Base-by-base conservation (phyloP, 441 rosid genomes). In the Rhodomyrtus psidioides region DNA sequence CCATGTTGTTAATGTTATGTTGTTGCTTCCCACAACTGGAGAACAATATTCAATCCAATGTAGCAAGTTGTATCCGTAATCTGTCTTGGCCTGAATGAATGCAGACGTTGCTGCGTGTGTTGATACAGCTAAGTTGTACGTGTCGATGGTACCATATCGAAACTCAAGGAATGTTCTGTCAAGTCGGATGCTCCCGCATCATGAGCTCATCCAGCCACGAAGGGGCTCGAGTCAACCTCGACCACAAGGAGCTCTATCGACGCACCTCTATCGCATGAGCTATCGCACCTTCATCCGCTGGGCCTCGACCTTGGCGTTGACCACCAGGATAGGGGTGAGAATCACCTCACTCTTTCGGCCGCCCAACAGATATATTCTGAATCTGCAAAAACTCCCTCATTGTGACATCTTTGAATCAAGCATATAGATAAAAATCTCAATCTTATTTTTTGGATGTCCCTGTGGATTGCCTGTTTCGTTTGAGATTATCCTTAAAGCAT, bases 251-350 rank as follows among this genome's bases (percentile, higher is more conserved):
- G 49, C 49, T 44, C 10, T 44, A 44, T 44, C 49, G 2, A 44
- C 10, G 49, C 76, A 65, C 26, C 46, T 65, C 76, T 7, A 6
- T 21, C 76, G 0, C 76, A 30, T 13, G 46, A 34, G 76, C 42
- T 24, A 1, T 7, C 46, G 0, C 26, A 4, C 46, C 24, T 17
- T 19, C 14, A 12, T 21, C 26, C 26, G 2, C 27, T 30, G 2
- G 0, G 21, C 54, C 59, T 56, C n/a, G n/a, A 24, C 44, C 26
- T 34, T 19, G 1, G 26, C 0, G 0, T 30, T 9, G 46, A 6
- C 23, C 26, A 0, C 14, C 0, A 34, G 76, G 24, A 65, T 17
- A 19, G 24, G 76, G 24, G 46, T 4, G 76, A 44, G 7, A 30
- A 0, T 62, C 46, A 17, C 14, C 46, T 17, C 0, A 1, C 24